Evolutionary conservation across 148 eudicot species (phyloP).

Genomic region (Nepenthes gracilis): DNA sequence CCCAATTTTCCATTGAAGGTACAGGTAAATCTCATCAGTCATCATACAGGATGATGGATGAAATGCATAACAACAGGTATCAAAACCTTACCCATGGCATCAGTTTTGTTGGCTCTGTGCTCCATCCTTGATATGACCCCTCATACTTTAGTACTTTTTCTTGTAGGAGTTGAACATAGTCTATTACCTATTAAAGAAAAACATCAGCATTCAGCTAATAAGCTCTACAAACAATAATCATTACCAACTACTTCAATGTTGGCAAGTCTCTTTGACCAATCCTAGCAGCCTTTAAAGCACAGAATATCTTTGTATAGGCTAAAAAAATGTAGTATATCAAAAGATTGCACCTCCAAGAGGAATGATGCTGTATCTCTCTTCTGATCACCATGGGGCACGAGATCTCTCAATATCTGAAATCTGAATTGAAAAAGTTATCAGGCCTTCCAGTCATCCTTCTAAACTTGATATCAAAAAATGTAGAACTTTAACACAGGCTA

Average conservation of each 20-base stretch:
- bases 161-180: constrained; percentile 72
- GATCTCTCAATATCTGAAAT: constrained; percentile 72
- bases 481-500: too few species aligned
- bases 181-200: constrained; percentile 50
- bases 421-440: constrained; percentile 24
- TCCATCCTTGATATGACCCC: constrained; percentile 73
- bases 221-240: not conserved
- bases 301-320: not conserved
- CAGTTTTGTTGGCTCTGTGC: constrained; percentile 72
- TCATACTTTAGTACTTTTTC: constrained; percentile 85
- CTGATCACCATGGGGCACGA: constrained; percentile 83
- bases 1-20: not conserved
- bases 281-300: not conserved
- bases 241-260: not conserved
- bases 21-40: not conserved
- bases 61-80: not conserved
- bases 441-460: not conserved
- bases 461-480: too few species aligned
- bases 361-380: constrained; percentile 95
- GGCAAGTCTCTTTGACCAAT: not conserved
- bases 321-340: not conserved
- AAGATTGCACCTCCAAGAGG: constrained; percentile 57
- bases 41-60: not conserved
- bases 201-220: constrained; percentile 8
- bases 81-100: constrained; percentile 77